Conservation (phyloP, 2,329 filamentous ascomycete genomes). For the Botrytis porri region DNA sequence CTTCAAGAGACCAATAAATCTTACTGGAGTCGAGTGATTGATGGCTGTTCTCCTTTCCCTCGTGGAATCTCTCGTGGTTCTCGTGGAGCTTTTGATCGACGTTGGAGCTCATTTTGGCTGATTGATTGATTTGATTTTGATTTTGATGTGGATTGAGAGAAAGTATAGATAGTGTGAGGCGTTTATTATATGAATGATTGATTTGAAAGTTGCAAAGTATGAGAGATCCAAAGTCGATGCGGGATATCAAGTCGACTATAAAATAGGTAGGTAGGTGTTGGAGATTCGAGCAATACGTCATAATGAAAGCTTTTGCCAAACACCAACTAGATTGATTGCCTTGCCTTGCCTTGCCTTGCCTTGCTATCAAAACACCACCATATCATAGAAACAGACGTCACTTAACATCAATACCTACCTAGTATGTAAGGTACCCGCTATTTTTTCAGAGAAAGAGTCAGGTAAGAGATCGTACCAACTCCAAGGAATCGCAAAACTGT, state of each 20-base stretch:
- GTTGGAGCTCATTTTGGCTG: conserved; percentile 32
- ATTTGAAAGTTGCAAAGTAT: background rate
- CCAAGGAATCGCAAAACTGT: background rate
- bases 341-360: background rate
- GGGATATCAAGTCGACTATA: background rate
- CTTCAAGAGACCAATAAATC: conserved; percentile 25
- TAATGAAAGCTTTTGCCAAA: conserved; percentile 4
- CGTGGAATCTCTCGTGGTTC: conserved; percentile 70
- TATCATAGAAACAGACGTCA: conserved; percentile 14
- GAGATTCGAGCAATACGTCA: conserved; percentile 9
- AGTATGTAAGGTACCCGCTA: conserved; percentile 16
- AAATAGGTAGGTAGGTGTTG: conserved; percentile 11
- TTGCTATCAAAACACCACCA: conserved; percentile 7
- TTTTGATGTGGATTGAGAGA: background rate
- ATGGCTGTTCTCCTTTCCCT: conserved; percentile 71
- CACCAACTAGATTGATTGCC: background rate
- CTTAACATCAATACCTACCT: background rate
- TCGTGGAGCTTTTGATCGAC: conserved; percentile 72
- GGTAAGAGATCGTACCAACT: background rate
- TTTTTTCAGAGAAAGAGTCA: background rate
- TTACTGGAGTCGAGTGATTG: conserved; percentile 68
- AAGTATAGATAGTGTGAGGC: background rate
- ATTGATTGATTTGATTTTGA: too few species aligned
- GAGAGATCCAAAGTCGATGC: background rate
- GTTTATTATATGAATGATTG: background rate